Evolutionary conservation across 2,329 filamentous ascomycete genomes (phyloP).

Genomic region (Cladophialophora exuberans): DNA sequence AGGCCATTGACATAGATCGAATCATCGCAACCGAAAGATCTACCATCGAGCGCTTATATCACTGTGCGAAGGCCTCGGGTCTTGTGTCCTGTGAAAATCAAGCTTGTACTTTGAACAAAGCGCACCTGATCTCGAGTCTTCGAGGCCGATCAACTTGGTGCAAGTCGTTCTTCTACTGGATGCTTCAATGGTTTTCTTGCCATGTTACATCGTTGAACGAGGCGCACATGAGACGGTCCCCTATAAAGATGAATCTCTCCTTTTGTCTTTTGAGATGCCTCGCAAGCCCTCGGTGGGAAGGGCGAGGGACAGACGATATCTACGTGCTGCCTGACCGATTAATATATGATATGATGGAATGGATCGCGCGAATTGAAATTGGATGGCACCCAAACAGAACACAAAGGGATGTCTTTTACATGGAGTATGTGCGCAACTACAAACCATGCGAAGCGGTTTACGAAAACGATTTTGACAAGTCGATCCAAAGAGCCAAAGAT

Average conservation of each 20-base stretch:
- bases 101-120: neutral
- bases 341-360: constrained; percentile 11
- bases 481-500: neutral
- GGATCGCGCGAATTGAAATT: neutral
- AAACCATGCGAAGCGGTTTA: neutral
- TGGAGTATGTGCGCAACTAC: neutral
- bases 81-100: neutral
- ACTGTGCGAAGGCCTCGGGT: neutral
- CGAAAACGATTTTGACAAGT: constrained; percentile 3
- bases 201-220: neutral
- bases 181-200: constrained; percentile 6
- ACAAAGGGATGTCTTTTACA: neutral
- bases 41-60: constrained; percentile 7
- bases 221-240: neutral
- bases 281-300: neutral
- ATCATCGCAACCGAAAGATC: neutral
- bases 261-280: neutral
- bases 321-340: neutral
- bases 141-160: constrained; percentile 7
- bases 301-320: neutral
- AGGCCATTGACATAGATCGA: neutral
- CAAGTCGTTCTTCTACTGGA: constrained; percentile 4
- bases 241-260: neutral
- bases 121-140: neutral
- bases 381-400: neutral